Evolutionary conservation across 2,329 filamentous ascomycete genomes (phyloP).

Genomic region (Calonectria henricotiae): DNA sequence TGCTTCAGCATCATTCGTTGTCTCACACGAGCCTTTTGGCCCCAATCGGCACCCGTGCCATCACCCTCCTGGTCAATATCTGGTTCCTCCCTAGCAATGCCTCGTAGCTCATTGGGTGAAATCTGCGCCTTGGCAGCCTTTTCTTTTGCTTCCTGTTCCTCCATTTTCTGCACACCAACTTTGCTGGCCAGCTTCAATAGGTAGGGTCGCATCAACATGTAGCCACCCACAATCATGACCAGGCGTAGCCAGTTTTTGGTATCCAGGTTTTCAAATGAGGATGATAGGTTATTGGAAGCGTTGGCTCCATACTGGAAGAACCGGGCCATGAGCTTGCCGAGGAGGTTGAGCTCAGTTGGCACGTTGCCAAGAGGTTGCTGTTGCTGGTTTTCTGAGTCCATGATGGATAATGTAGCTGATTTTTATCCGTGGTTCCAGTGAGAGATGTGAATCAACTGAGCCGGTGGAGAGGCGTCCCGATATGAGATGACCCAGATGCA

Average conservation of each 20-base stretch:
- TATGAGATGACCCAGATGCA: neutral
- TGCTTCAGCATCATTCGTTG: conserved; percentile 79
- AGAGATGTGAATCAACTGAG: neutral
- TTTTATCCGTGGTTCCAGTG: neutral
- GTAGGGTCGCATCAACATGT: conserved; percentile 82
- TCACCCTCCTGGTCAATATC: conserved; percentile 65
- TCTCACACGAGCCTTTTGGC: conserved; percentile 79
- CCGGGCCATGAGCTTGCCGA: conserved; percentile 56
- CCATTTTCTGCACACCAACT: conserved; percentile 76
- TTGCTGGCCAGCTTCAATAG: conserved; percentile 78
- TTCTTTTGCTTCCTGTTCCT: conserved; percentile 69
- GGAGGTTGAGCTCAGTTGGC: conserved; percentile 54
- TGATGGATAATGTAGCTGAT: conserved; percentile 32
- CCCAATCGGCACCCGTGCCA: conserved; percentile 74
- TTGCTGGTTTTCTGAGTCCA: conserved; percentile 51
- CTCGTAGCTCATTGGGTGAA: conserved; percentile 77
- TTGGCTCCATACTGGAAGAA: conserved; percentile 59
- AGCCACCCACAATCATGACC: conserved; percentile 80
- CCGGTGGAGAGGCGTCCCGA: neutral
- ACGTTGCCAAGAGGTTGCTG: conserved; percentile 50
- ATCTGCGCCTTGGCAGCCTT: conserved; percentile 74
- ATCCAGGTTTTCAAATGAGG: conserved; percentile 68
- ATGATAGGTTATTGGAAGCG: conserved; percentile 66
- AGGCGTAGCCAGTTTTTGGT: conserved; percentile 77
- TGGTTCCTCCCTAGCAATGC: conserved; percentile 69